Base-by-base conservation (phyloP, 1,284 basidiomycete species). In the Mrakiaceae sp. region DNA sequence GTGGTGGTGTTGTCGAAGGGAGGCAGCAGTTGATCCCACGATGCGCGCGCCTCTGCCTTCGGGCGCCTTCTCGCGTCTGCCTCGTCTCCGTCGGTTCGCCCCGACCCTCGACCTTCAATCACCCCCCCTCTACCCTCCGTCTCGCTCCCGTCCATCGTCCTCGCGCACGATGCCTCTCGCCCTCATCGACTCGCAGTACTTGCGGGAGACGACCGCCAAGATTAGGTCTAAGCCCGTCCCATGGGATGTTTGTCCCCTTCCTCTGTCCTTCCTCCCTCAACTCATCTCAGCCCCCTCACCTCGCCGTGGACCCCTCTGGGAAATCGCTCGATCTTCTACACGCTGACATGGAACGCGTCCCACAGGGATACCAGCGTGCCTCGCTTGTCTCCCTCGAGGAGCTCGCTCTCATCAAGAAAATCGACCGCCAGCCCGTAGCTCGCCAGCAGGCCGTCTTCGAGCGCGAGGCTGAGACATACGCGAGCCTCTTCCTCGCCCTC, bases 321-420 rank as follows among this genome's bases (percentile, higher is more conserved):
- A 5, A 6, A 3, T 60, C 54, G 10, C 40, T 48, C 14, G n/a
- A 5, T 11, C 8, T 48, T 1, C 52, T 39, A 2, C 9, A 63
- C 68, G 59, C 68, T 64, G 68, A 68, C 67, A 64, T 69, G 65
- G 59, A 40, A 44, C 10, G 48, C 49, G 42, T 56, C 55, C 40
- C 10, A 54, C 72, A 90, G 87, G 93, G 90, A 68, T 98, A 98
- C 79, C 93, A 96, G 78, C 87, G 95, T 68, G 93, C 92, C 58
- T 92, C 87, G 67, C 84, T 95, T 56, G 84, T 98, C 71, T 90
- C 89, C 16, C 80, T 83, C 10, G 91, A 96, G 66, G 94, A 98
- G 76, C 83, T 97, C 54, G 79, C 82, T n/a, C 83, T 91, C 71
- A 87, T 98, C 73, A 93, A 94, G 81, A 88, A 84, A 71, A 86